Evolutionary conservation across 2,329 filamentous ascomycete species (phyloP).

Genomic region (Paecilomyces dactylethromorphus): DNA sequence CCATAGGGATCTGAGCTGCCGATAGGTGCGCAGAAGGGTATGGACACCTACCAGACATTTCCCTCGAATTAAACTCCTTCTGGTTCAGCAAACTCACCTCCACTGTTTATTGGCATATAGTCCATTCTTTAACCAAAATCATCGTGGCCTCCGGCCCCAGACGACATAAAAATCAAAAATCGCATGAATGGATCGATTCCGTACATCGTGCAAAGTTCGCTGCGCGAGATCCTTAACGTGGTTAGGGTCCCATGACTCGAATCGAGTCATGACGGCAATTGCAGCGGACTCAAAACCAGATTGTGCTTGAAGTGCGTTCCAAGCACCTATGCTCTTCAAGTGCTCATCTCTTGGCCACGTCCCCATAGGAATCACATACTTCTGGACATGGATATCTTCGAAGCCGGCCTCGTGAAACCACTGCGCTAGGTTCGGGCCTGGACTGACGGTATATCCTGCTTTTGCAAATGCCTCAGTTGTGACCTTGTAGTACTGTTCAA

Average conservation of each 20-base stretch:
- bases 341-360: neutral
- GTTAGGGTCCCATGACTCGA: neutral
- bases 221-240: neutral
- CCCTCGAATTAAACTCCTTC: neutral
- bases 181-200: neutral
- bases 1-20: no score
- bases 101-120: neutral
- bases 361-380: neutral
- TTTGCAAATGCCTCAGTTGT: neutral
- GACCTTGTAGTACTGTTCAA: neutral
- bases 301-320: neutral
- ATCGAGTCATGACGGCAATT: neutral
- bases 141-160: neutral
- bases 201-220: neutral
- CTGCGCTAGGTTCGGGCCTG: constrained; percentile 1
- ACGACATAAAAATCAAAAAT: neutral
- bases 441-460: neutral
- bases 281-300: neutral
- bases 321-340: neutral
- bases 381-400: constrained; percentile 3
- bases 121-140: neutral
- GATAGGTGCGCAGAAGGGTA: no score
- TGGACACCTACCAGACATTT: no score
- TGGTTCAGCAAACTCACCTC: neutral
- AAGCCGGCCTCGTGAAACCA: constrained; percentile 6